Base-by-base conservation (phyloP, 2,329 filamentous ascomycete genomes). In the Emergomyces pasteurianus region DNA sequence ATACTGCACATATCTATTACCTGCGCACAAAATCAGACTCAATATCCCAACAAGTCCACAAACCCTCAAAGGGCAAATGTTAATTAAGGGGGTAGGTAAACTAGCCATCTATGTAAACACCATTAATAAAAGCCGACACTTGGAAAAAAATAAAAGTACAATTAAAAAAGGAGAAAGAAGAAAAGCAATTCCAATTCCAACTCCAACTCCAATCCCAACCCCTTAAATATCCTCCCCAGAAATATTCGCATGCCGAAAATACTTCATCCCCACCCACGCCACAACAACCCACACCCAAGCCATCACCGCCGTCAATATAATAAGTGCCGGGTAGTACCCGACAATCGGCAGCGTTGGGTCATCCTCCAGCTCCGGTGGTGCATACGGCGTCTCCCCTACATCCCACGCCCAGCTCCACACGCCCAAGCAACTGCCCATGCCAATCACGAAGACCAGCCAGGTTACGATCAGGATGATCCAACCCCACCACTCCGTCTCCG, bases 381-480 rank as follows among this genome's bases (percentile, higher is more conserved):
- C 92, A 74, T 96, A 96, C 0, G 92, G 92, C 40, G 91, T 96
- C 73, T 92, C 91, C 53, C 92, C 92, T 1, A 97, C 92, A 77
- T 97, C 92, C 94, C 94, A 99, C 2, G 94, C 94, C 94, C 94
- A 99, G 74, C 87, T 94, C 94, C 94, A 99, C 26, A 97, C 85
- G 26, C 89, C 92, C 53, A 97, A 81, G 73, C 91, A 96, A 58
- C 89, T 95, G 59, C 94, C 94, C 89, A 99, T 97, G 38, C 94
- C 94, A 0, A 94, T 85, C 23, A 97, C 91, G 72, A 99, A 97
- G 31, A 96, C 91, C 52, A 95, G 78, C 94, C 95, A 99, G 0
- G 95, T 99, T 54, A 90, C 87, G 47, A 88, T 78, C 38, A 99
- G 79, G 55, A 99, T 87, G 8, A 96, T 87, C 90, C 92, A 99